phyloP scores from a whole-genome alignment of 306 rosid species.

The Glycine tomentella region DNA sequence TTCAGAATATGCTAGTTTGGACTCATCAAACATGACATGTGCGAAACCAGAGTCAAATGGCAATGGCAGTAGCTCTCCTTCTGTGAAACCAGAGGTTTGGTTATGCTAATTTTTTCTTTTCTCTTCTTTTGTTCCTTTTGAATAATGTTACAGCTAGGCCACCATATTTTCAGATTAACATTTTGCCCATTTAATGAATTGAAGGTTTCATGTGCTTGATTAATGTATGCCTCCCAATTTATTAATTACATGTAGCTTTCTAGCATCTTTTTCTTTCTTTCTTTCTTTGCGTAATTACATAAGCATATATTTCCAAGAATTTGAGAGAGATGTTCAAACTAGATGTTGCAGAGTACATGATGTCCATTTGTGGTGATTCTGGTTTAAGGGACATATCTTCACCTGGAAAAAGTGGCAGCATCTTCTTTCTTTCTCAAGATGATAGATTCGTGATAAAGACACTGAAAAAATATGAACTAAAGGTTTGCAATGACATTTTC shows the following conservation, averaged over 20 bases:
- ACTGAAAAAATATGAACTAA: conserved; percentile 74
- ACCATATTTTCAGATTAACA: neutral
- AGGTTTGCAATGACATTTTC: conserved; percentile 68
- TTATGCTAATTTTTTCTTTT: no score
- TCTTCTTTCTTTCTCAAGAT: conserved; percentile 93
- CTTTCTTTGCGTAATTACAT: conserved; percentile 38
- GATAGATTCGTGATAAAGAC: conserved; percentile 97
- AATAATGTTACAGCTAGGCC: no score
- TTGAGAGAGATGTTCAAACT: conserved; percentile 98
- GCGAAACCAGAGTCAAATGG: no score
- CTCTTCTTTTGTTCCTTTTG: no score
- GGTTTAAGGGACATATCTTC: conserved; percentile 91
- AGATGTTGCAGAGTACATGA: conserved; percentile 98
- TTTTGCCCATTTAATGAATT: conserved; percentile 32
- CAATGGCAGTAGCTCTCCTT: no score
- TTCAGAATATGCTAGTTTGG: no score
- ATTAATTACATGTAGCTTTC: neutral
- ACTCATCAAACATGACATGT: no score
- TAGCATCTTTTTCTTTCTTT: neutral
- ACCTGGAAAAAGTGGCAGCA: conserved; percentile 98
- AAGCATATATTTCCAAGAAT: conserved; percentile 69
- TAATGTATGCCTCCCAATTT: conserved; percentile 15
- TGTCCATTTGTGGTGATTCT: conserved; percentile 93
- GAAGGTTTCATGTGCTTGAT: conserved; percentile 8
- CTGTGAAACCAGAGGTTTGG: no score